Evolutionary conservation across 108 stramenopile species (phyloP), one percentile per base, ranked within the genome.

Genomic region (Cylindrotheca fusiformis): DNA sequence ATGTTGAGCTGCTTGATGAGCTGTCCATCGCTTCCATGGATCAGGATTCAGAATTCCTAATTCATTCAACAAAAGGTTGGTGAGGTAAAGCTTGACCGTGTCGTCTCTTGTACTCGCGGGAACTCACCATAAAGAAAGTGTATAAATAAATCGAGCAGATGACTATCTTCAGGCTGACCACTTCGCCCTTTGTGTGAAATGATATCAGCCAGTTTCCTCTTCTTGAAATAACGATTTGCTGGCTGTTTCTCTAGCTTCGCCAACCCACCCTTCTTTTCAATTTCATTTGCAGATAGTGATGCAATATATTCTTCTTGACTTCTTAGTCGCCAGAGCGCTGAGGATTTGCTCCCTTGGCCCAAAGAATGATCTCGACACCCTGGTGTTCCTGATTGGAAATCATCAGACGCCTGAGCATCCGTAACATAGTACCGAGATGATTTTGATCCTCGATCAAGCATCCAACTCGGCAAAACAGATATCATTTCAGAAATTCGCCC

Each of bases 401-500:
- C 36, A 57, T 52, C 48, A 18, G 50, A 23, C n/a, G 63, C 33
- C 21, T 27, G 19, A 19, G 51, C 63, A 21, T 47, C 46, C 58
- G 86, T 87, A 48, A 82, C 61, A 69, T 69, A 83, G 60, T 78
- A 88, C 29, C 86, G 87, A 20, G 78, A 54, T 4, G 82, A 58
- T 66, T 91, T 91, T 20, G 73, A 60, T 44, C 91, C 91, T 64
- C 86, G 81, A 18, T 88, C 88, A 23, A 93, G 60, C 91, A 99
- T 87, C 85, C 85, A 90, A 26, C 90, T 93, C 22, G 98, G 95
- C 14, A 90, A 55, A 14, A 52, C 52, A 2, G 95, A 96, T 65
- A 94, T 83, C 92, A 97, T 96, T 67, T 97, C 97, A 25, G 77
- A 72, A 48, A 99, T 97, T 50, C 96, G 75, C 47, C 88, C 76